Conservation (phyloP, 2,329 filamentous ascomycete species). For the Mycogone perniciosa region DNA sequence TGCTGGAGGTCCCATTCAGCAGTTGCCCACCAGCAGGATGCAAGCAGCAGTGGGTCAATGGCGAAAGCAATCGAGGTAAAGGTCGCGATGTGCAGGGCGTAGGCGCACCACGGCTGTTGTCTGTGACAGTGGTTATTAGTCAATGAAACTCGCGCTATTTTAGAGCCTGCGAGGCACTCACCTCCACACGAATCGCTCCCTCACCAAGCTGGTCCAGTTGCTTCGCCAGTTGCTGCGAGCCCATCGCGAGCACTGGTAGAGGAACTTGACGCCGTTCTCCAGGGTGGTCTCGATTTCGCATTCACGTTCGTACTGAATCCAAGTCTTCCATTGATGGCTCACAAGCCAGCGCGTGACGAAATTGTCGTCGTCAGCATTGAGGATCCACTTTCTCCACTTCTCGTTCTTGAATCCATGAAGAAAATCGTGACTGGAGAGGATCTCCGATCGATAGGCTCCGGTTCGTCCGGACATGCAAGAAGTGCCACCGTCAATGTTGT, state of each 20-base stretch:
- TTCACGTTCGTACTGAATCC: conserved; percentile 87
- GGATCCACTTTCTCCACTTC: conserved; percentile 78
- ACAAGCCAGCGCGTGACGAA: conserved; percentile 97
- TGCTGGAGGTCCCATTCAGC: conserved; percentile 48
- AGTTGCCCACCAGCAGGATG: conserved; percentile 63
- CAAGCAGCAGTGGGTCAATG: conserved; percentile 68
- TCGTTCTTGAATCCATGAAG: conserved; percentile 86
- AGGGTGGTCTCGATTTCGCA: conserved; percentile 90
- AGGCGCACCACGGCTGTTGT: conserved; percentile 88
- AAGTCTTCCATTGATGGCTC: conserved; percentile 85
- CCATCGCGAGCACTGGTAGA: conserved; percentile 92
- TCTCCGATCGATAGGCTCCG: conserved; percentile 83
- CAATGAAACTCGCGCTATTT: conserved; percentile 13
- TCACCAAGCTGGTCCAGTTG: conserved; percentile 84
- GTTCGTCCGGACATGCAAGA: conserved; percentile 94
- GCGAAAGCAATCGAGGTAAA: conserved; percentile 81
- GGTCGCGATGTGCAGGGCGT: conserved; percentile 87
- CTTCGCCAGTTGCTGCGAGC: conserved; percentile 96
- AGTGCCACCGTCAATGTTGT: conserved; percentile 90
- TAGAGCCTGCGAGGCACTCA: conserved; percentile 42
- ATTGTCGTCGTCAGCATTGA: conserved; percentile 97
- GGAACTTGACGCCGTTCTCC: conserved; percentile 80
- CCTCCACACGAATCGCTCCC: conserved; percentile 79
- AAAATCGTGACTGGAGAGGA: conserved; percentile 79
- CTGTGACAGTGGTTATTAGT: conserved; percentile 39